These are phyloP conservation scores for Cardamine chenopodiifolia DNA, from an alignment of 345 rosid genomes.

Conservation along the genomic window DNA sequence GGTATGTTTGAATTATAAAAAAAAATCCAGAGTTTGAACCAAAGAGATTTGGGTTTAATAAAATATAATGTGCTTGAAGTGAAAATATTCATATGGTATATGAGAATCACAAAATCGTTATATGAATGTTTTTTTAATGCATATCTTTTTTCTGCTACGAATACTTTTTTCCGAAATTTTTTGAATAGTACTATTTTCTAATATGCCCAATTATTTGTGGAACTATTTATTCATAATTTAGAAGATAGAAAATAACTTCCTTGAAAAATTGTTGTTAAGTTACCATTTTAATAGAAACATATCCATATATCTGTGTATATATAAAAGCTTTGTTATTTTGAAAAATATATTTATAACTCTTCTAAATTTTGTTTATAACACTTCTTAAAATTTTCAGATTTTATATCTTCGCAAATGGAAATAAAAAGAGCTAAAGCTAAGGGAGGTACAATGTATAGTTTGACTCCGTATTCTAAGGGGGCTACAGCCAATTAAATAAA, in stretches of 20 bases:
- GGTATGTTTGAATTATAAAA: no score
- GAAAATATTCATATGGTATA: background rate
- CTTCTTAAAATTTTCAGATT: background rate
- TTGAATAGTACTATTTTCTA: background rate
- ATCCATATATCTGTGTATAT: background rate
- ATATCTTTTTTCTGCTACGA: background rate
- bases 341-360: background rate
- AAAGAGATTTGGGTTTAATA: background rate
- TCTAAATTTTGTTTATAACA: background rate
- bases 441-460: slow-evolving; percentile 20
- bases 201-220: background rate
- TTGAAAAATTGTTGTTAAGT: background rate
- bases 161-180: background rate
- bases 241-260: no score
- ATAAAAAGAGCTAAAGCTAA: slow-evolving; percentile 17
- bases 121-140: no score
- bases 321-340: background rate
- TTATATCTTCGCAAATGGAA: background rate
- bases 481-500: slow-evolving; percentile 11
- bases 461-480: slow-evolving; percentile 38
- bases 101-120: background rate
- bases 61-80: background rate
- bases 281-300: background rate
- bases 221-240: no score
- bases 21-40: background rate